phyloP scores from a whole-genome alignment of 164 flowering plant species.

The Vitis rotundifolia region DNA sequence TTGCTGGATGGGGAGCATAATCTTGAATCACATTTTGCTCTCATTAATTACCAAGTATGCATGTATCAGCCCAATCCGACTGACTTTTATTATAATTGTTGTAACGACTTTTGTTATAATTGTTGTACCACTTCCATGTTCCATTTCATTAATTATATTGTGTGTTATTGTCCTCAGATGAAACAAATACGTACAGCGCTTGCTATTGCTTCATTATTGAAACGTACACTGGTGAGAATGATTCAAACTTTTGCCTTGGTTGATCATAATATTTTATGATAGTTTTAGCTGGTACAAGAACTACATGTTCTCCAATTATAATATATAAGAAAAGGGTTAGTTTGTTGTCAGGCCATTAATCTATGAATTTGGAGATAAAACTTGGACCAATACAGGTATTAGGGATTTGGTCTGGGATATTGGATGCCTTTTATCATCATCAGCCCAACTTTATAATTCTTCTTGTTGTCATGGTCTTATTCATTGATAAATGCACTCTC shows the following conservation, averaged over 20 bases:
- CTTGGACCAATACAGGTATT: too few species aligned
- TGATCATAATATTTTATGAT: background rate
- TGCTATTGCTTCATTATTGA: slow-evolving; percentile 81
- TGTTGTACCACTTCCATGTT: background rate
- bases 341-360: too few species aligned
- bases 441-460: too few species aligned
- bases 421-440: too few species aligned
- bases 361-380: too few species aligned
- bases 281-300: background rate
- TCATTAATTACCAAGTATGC: slow-evolving; percentile 81
- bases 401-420: too few species aligned
- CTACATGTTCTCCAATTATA: background rate
- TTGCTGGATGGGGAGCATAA: slow-evolving; percentile 81
- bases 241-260: background rate
- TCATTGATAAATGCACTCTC: too few species aligned
- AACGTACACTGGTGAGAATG: slow-evolving; percentile 81
- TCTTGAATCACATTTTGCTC: slow-evolving; percentile 81
- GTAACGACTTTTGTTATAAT: background rate
- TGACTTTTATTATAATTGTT: slow-evolving; percentile 3
- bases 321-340: too few species aligned
- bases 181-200: slow-evolving; percentile 94
- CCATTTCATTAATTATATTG: slow-evolving; percentile 5
- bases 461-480: too few species aligned
- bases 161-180: slow-evolving; percentile 48
- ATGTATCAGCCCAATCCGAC: slow-evolving; percentile 12